Percentiles rank a stretch among this genome's conserved stretches.
Evolutionary conservation across 768 basidiomycete species (phyloP).

Genomic region (Gautieria morchelliformis): DNA sequence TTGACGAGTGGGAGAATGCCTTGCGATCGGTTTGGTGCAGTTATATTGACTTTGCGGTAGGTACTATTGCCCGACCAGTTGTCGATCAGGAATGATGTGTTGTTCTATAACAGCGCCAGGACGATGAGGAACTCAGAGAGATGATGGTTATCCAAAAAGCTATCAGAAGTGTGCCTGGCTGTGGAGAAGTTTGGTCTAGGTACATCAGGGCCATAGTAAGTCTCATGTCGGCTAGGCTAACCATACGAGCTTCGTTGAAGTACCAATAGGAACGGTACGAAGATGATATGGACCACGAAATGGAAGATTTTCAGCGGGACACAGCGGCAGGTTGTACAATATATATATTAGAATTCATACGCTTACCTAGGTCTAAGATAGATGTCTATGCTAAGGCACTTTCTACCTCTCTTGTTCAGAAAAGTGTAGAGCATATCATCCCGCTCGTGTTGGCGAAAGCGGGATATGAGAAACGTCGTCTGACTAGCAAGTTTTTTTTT

Average conservation of each 20-base stretch:
- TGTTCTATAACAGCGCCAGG: constrained; percentile 30
- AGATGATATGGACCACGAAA: constrained; percentile 26
- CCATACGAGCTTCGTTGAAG: background rate
- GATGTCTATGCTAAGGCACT: constrained; percentile 53
- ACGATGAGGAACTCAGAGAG: constrained; percentile 32
- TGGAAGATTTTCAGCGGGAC: constrained; percentile 12
- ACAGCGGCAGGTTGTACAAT: constrained; percentile 15
- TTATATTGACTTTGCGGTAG: constrained; percentile 62
- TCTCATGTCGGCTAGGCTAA: background rate
- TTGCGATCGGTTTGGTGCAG: constrained; percentile 64
- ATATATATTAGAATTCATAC: background rate
- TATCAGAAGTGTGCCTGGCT: constrained; percentile 61
- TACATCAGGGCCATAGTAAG: constrained; percentile 65
- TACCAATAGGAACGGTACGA: constrained; percentile 26
- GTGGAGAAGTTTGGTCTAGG: constrained; percentile 70
- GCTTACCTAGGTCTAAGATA: constrained; percentile 16
- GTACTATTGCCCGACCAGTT: constrained; percentile 14
- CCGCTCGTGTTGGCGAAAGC: constrained; percentile 55
- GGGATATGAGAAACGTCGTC: constrained; percentile 48
- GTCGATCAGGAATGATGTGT: background rate
- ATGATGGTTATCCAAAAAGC: constrained; percentile 43
- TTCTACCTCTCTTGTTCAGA: constrained; percentile 41
- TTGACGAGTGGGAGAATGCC: constrained; percentile 37
- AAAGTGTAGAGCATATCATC: constrained; percentile 55
- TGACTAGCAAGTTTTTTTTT: constrained; percentile 31